phyloP scores from a whole-genome alignment of 202 grass and related monocot species.

The Setaria viridis region DNA sequence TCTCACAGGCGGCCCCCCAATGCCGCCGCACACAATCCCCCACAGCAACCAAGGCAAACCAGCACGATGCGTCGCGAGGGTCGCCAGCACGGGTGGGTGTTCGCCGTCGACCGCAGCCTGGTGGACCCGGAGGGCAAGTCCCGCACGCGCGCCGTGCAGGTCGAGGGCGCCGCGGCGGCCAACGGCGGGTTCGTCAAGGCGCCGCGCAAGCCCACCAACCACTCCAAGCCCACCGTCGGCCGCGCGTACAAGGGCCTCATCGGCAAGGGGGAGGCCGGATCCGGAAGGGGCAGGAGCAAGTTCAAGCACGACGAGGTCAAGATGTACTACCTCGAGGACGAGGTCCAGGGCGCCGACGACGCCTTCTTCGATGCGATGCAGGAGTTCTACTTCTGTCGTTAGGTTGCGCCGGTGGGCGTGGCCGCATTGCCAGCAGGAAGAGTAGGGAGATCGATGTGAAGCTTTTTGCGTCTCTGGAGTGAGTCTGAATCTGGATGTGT shows the following conservation, averaged over 20 bases:
- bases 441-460: not conserved
- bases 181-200: constrained; percentile 31
- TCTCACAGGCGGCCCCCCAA: not conserved
- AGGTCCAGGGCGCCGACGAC: not conserved
- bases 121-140: constrained; percentile 10
- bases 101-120: constrained; percentile 29
- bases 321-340: constrained; percentile 15
- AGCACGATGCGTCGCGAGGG: constrained; percentile 41
- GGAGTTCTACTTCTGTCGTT: not conserved
- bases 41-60: not conserved
- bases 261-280: not conserved
- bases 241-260: constrained; percentile 14
- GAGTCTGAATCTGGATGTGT: not conserved
- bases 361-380: not conserved
- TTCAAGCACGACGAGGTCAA: constrained; percentile 44
- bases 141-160: constrained; percentile 3
- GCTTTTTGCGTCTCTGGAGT: not conserved
- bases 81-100: constrained; percentile 45
- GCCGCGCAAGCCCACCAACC: constrained; percentile 39
- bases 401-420: not conserved
- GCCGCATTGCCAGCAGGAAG: not conserved
- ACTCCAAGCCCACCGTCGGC: constrained; percentile 15
- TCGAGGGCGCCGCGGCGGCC: constrained; percentile 9
- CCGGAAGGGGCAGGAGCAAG: constrained; percentile 25
- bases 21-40: not conserved